These are phyloP conservation scores for Moricandia arvensis DNA, from an alignment of 345 rosid species.

Conservation along the genomic window DNA sequence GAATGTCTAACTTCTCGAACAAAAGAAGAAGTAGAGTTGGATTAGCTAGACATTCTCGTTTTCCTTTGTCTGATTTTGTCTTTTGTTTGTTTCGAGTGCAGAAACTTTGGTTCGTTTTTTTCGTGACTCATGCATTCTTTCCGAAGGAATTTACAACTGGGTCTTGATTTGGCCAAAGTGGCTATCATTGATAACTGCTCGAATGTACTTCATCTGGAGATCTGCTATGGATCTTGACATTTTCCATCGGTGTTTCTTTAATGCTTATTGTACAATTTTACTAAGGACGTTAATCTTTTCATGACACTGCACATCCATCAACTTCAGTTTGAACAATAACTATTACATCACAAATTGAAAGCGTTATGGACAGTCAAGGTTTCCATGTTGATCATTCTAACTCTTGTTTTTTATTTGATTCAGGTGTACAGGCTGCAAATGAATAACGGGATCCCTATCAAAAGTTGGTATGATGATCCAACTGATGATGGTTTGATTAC, in stretches of 20 bases:
- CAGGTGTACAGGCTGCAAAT: conserved; percentile 94
- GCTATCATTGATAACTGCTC: conserved; percentile 95
- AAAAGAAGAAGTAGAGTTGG: too few relatives aligned
- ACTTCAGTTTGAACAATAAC: conserved; percentile 10
- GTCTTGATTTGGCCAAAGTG: conserved; percentile 92
- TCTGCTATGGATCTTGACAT: conserved; percentile 4
- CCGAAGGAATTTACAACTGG: conserved; percentile 86
- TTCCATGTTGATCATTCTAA: conserved; percentile 13
- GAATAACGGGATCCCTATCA: conserved; percentile 92
- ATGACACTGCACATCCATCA: neutral
- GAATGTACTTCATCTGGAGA: conserved; percentile 55
- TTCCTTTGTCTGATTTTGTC: too few relatives aligned
- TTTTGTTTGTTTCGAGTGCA: too few relatives aligned
- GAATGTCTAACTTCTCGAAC: too few relatives aligned
- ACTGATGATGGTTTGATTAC: conserved; percentile 76
- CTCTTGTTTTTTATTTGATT: conserved; percentile 30
- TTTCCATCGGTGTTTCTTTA: neutral
- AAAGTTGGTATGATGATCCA: conserved; percentile 95
- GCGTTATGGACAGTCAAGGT: neutral
- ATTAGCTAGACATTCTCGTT: too few relatives aligned
- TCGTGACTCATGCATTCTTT: conserved; percentile 86
- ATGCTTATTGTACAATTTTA: neutral
- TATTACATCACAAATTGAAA: neutral
- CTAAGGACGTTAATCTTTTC: neutral
- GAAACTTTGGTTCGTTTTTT: too few relatives aligned